These are phyloP conservation scores for Dipteronia sinensis DNA, from an alignment of 345 rosid genomes.

Conservation along the genomic window DNA sequence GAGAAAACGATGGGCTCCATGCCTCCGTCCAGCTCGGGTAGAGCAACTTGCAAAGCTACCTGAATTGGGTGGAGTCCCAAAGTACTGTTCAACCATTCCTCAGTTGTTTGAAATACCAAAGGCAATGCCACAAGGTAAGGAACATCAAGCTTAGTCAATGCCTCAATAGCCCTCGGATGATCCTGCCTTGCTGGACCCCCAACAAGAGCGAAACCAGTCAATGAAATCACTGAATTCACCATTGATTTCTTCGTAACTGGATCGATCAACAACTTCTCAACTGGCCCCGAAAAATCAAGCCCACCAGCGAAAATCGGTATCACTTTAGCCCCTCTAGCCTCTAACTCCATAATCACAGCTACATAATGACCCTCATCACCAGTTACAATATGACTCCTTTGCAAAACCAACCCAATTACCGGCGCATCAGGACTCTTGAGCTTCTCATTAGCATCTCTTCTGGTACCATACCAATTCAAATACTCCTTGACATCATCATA, in stretches of 20 bases:
- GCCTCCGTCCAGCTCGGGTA: constrained; percentile 97
- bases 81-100: constrained; percentile 95
- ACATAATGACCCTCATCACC: constrained; percentile 97
- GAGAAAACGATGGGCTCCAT: constrained; percentile 99
- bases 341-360: constrained; percentile 98
- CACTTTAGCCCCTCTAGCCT: constrained; percentile 95
- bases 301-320: constrained; percentile 95
- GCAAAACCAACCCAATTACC: constrained; percentile 75
- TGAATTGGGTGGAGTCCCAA: constrained; percentile 96
- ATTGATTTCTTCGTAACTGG: constrained; percentile 67
- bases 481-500: constrained; percentile 96
- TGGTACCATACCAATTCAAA: constrained; percentile 88
- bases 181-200: constrained; percentile 99
- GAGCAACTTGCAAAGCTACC: constrained; percentile 98
- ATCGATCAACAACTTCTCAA: constrained; percentile 76
- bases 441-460: constrained; percentile 75
- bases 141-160: constrained; percentile 84
- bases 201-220: constrained; percentile 96
- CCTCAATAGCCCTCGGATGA: constrained; percentile 95
- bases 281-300: constrained; percentile 91
- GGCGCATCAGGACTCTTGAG: constrained; percentile 75
- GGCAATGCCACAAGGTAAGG: constrained; percentile 95
- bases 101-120: constrained; percentile 96
- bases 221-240: constrained; percentile 71
- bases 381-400: constrained; percentile 97